Evolutionary conservation across 257 asterid species (phyloP), one percentile per base, ranked within the genome.

Genomic region (Salvia rosmarinus): DNA sequence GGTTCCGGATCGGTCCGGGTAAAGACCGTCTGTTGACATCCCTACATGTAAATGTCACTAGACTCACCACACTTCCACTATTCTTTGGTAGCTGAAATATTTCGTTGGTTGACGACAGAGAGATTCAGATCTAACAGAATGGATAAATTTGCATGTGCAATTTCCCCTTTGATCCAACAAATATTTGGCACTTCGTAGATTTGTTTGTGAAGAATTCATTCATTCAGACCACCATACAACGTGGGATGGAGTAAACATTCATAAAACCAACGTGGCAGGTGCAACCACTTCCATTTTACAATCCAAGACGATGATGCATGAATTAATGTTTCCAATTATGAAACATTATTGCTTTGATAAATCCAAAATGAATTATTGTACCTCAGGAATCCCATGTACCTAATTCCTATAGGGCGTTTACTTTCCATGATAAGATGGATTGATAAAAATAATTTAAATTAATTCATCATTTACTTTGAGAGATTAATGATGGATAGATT

Each of bases 181-280:
- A 65, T 20, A 32, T 43, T 70, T 46, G 68, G 64, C 13, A 62
- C 68, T 9, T 57, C 43, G 17, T 19, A 25, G 9, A 44, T 47
- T 59, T 37, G 30, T 34, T 50, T 16, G 4, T 23, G 20, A 40
- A 62, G 2, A 47, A 35, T 23, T 35, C 30, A 23, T 51, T 59
- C 42, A 25, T 32, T 42, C 32, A 64, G 32, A 23, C 37, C 25
- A 39, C 21, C 14, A 77, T 56, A 63, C 70, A 70, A 70, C 73
- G 57, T 77, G 81, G 81, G 81, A 55, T 62, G 60, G 71, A 75
- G 75, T 75, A 67, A 57, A 28, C 37, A 43, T 70, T 37, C 42
- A 68, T 28, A 66, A 16, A 64, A 42, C 68, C 66, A 54, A 61
- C 51, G 64, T 75, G 80, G 66, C 67, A 40, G 67, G 66, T 50